Evolutionary conservation across 148 eudicot species (phyloP).

Genomic region (Fagopyrum esculentum): DNA sequence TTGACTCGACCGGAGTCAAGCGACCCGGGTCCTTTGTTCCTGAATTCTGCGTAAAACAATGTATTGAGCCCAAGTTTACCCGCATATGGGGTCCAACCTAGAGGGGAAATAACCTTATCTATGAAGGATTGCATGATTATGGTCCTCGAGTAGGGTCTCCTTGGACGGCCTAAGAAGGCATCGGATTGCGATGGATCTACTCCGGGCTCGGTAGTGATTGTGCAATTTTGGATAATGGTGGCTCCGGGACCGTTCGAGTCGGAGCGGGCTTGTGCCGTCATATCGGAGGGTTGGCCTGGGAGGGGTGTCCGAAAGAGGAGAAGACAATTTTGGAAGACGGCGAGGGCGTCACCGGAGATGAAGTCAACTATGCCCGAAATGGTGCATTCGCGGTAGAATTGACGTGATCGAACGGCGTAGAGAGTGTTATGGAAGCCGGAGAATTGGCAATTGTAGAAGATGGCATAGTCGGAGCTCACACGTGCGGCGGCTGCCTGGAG

Average conservation of each 20-base stretch:
- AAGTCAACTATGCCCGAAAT: constrained; percentile 60
- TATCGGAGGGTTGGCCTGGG: constrained; percentile 34
- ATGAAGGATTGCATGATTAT: constrained; percentile 40
- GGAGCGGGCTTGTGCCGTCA: constrained; percentile 57
- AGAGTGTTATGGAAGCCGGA: constrained; percentile 42
- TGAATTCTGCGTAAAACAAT: constrained; percentile 38
- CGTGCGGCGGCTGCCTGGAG: constrained; percentile 41
- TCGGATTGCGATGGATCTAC: constrained; percentile 9
- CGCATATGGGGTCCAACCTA: constrained; percentile 34
- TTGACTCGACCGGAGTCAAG: constrained; percentile 27
- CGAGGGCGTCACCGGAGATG: constrained; percentile 57
- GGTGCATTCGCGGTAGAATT: constrained; percentile 56
- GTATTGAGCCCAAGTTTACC: constrained; percentile 31
- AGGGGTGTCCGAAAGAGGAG: constrained; percentile 40
- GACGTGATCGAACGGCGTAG: constrained; percentile 38
- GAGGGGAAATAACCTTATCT: constrained; percentile 30
- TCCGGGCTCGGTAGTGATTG: constrained; percentile 25
- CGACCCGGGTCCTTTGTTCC: constrained; percentile 48
- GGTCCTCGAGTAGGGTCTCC: constrained; percentile 46
- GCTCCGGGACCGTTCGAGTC: constrained; percentile 29
- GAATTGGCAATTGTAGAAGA: constrained; percentile 38
- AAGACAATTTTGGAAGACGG: constrained; percentile 57
- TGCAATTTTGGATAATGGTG: constrained; percentile 43
- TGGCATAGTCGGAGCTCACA: constrained; percentile 26
- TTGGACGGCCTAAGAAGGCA: constrained; percentile 51